phyloP scores from a whole-genome alignment of 176 grass and related monocot species.

The Typha latifolia region DNA sequence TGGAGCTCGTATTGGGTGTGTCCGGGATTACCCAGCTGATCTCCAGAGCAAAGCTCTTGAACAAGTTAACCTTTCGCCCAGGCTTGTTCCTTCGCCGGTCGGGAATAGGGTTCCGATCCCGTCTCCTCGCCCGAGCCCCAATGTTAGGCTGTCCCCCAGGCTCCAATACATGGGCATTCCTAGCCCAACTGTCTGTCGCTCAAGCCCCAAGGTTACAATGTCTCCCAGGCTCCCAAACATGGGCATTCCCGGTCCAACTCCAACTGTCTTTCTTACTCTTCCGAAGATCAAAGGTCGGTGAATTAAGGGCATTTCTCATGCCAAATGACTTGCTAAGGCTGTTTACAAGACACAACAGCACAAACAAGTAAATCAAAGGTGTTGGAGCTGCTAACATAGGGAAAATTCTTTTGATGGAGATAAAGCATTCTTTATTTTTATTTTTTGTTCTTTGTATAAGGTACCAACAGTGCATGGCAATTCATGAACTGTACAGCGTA shows the following conservation, averaged over 20 bases:
- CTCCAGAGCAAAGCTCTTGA: slow-evolving; percentile 77
- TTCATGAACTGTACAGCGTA: neutral
- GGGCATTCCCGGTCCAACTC: neutral
- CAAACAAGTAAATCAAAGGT: no score
- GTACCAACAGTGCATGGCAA: neutral
- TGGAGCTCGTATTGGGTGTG: slow-evolving; percentile 67
- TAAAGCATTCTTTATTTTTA: neutral
- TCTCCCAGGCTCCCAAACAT: neutral
- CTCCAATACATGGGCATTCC: slow-evolving; percentile 55
- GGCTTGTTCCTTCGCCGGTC: slow-evolving; percentile 32
- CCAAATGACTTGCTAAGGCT: neutral
- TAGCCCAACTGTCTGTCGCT: slow-evolving; percentile 42
- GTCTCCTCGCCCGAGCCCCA: slow-evolving; percentile 44
- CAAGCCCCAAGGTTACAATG: slow-evolving; percentile 43
- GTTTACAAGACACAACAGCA: no score
- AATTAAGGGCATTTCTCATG: slow-evolving; percentile 1
- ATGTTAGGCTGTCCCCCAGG: slow-evolving; percentile 19
- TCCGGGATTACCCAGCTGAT: slow-evolving; percentile 62
- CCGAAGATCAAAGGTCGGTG: no score
- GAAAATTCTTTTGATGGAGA: neutral
- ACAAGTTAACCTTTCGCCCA: slow-evolving; percentile 87
- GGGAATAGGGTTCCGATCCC: slow-evolving; percentile 51
- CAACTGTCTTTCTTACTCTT: no score
- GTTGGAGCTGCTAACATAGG: neutral
- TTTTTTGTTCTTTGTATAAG: neutral